Evolutionary conservation across 345 rosid species (phyloP), one percentile per base, ranked within the genome.

Genomic region (Pseudoturritis turrita): DNA sequence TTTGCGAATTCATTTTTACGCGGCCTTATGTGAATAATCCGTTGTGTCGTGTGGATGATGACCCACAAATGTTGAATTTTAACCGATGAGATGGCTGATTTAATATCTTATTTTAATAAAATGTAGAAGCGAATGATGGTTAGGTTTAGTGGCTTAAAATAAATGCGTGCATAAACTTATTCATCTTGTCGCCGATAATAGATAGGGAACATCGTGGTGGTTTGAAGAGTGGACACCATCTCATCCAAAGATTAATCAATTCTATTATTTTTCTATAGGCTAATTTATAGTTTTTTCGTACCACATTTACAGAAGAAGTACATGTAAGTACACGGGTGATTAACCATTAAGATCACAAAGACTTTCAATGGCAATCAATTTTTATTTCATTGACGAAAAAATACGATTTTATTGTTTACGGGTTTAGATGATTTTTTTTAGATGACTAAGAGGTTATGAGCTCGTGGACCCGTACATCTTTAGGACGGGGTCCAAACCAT

Each of bases 141-240:
- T 26, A 41, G 12, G 71, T 55, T 70, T 56, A 63, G 75, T 76
- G 77, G 79, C 54, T 62, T 14, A n/a, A 54, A 63, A 33, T 31
- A 45, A 63, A 72, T 62, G 70, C 36, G 76, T 31, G 47, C 39
- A 73, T 21, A 63, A 28, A 44, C 59, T 41, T 33, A 67, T 67
- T 75, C 74, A 68, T 43, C 52, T 17, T 70, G 75, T 76, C 66
- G 47, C 52, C 11, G 55, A 47, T 26, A 44, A 36, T 45, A 35
- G 55, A 62, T 63, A 76, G 56, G 71, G 66, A 18, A 64, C 66
- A 64, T 64, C 40, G 41, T 70, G 61, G 71, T 64, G 66, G 52
- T 39, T 56, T 76, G 46, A 64, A 70, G 76, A 76, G 71, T 76
- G 79, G 79, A 70, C 67, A 76, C 71, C 67, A 70, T 76, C 45